Evolutionary conservation across 495 filamentous ascomycete genomes (phyloP), one percentile per base, ranked within the genome.

Genomic region (Neurospora tetrasperma): DNA sequence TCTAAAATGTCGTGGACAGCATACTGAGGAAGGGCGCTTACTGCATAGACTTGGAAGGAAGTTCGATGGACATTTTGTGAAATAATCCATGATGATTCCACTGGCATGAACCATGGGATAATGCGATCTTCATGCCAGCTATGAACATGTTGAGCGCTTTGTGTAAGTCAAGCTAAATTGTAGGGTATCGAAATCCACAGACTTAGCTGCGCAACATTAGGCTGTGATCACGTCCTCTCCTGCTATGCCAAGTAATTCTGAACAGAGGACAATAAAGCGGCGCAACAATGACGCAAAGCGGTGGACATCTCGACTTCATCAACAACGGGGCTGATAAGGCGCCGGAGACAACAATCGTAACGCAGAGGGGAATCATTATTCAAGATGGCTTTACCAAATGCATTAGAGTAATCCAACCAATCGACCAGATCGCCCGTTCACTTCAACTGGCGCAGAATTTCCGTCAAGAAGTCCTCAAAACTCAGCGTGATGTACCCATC

Each of bases 401-500:
- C 62, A 39, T 46, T 39, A 23, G 11, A 42, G 41, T 70, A 42
- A 66, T 66, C 14, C 70, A 39, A 54, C 35, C 16, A 48, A 20
- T 48, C 16, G 20, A 41, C 27, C 46, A 39, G 23, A 9, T 3
- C 23, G 38, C 40, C 16, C 35, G 14, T 46, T 71, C 78, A 86
- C 79, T 82, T 84, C 41, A 86, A 72, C 79, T 86, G 85, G 75
- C 84, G 81, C 75, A 86, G 62, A 71, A 86, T 86, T 77, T 86
- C 91, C 20, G 89, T 92, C 79, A 93, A 85, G 78, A 93, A 93
- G 74, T 93, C 90, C 82, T 93, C 91, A 78, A 94, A 94, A 78
- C 91, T 93, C 70, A 94, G 79, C 8, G 91, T 94, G 71, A 94
- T 93, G 78, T 90, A 96, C 42, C 96, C 96, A 83, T 98, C 96